These are phyloP conservation scores for Coniella vitis DNA, from an alignment of 2,329 filamentous ascomycete species.

Conservation along the genomic window DNA sequence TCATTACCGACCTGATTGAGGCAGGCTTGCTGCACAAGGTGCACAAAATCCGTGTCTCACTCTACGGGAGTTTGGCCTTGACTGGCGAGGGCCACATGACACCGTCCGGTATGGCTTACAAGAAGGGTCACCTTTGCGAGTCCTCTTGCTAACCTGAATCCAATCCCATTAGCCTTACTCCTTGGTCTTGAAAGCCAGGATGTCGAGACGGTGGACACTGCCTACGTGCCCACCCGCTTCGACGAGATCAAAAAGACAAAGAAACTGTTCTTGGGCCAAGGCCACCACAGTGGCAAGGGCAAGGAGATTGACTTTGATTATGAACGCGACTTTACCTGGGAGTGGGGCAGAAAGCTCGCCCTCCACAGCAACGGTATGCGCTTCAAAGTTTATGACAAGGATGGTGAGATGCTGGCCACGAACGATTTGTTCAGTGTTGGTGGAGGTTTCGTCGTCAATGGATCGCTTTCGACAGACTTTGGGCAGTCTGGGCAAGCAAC, in stretches of 20 bases:
- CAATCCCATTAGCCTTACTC: conserved; percentile 28
- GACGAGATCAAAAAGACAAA: conserved; percentile 38
- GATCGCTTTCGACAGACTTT: conserved; percentile 37
- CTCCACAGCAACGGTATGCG: conserved; percentile 47
- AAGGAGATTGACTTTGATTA: conserved; percentile 44
- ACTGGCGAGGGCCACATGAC: conserved; percentile 48
- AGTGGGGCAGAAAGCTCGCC: conserved; percentile 45
- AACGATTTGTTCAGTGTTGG: conserved; percentile 47
- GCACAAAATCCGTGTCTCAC: conserved; percentile 39
- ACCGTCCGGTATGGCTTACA: conserved; percentile 26
- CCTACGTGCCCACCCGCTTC: conserved; percentile 40
- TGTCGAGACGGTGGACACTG: conserved; percentile 42
- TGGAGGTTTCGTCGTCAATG: conserved; percentile 46
- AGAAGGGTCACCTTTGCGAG: too few relatives aligned
- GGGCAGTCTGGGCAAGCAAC: not conserved
- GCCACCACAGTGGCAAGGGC: conserved; percentile 31
- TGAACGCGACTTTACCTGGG: conserved; percentile 41
- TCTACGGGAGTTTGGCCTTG: conserved; percentile 44
- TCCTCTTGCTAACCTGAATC: not conserved
- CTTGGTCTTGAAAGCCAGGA: conserved; percentile 43
- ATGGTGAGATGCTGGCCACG: conserved; percentile 39
- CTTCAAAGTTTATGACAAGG: conserved; percentile 40
- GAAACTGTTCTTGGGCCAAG: conserved; percentile 36
- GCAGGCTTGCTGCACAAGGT: conserved; percentile 38
- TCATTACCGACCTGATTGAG: conserved; percentile 40